A percentile compares a stretch with the other conserved stretches of the same genome.
These are phyloP conservation scores for Raffaelea ambrosiae DNA, from an alignment of 2,329 filamentous ascomycete genomes.

Conservation along the genomic window DNA sequence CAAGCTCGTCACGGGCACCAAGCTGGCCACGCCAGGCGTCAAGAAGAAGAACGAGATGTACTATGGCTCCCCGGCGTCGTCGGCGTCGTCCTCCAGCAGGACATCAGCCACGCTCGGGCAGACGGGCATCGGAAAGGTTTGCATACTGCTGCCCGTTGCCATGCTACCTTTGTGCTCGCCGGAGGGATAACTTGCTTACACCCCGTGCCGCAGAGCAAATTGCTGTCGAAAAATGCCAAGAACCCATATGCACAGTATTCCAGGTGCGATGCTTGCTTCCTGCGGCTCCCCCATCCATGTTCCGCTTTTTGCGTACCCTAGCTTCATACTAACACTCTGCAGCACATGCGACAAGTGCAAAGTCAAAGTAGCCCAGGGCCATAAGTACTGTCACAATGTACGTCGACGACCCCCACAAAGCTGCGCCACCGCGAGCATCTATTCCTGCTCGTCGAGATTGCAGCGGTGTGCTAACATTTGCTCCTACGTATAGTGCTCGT, in stretches of 20 bases:
- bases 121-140: constrained; percentile 51
- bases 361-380: constrained; percentile 53
- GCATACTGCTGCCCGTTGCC: not conserved
- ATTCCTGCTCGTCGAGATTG: too few relatives aligned
- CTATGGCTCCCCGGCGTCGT: constrained; percentile 46
- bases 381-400: constrained; percentile 44
- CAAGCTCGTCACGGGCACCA: constrained; percentile 50
- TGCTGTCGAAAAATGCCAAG: constrained; percentile 55
- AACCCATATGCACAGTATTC: constrained; percentile 59
- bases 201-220: constrained; percentile 42
- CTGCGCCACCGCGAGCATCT: not conserved
- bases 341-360: constrained; percentile 53
- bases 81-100: constrained; percentile 28
- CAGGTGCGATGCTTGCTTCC: constrained; percentile 19
- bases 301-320: not conserved
- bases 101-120: constrained; percentile 47
- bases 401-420: too few relatives aligned
- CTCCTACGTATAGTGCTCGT: constrained; percentile 37
- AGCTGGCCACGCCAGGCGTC: constrained; percentile 54
- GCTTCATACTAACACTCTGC: not conserved
- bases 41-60: constrained; percentile 62
- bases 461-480: not conserved
- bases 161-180: not conserved
- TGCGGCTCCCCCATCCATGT: too few relatives aligned
- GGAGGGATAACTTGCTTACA: not conserved